phyloP scores from a whole-genome alignment of 1,284 basidiomycete genomes.

The Abortiporus biennis region DNA sequence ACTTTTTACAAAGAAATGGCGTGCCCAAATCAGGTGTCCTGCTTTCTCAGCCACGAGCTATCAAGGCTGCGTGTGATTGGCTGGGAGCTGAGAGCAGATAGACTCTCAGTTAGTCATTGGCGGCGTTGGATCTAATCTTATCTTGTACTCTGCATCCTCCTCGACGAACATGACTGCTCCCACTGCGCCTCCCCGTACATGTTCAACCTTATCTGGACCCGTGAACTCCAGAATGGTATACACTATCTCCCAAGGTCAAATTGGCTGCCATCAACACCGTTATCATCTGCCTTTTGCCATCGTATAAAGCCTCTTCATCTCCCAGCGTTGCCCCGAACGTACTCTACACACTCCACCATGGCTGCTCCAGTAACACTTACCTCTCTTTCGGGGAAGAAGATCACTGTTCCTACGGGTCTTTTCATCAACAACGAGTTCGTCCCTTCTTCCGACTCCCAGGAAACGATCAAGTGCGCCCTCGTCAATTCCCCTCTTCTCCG shows the following conservation, averaged over 20 bases:
- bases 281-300: no score
- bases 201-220: background rate
- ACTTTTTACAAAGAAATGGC: no score
- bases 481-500: background rate
- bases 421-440: constrained; percentile 92
- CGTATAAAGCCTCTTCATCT: constrained; percentile 7
- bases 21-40: no score
- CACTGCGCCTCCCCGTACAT: background rate
- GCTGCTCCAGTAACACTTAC: constrained; percentile 19
- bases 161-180: no score
- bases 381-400: constrained; percentile 36
- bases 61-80: no score
- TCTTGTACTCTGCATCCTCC: no score
- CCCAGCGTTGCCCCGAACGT: constrained; percentile 3
- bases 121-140: no score
- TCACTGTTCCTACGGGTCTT: constrained; percentile 73
- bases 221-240: background rate
- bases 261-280: background rate
- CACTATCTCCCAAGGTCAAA: background rate
- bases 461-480: constrained; percentile 46
- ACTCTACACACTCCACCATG: constrained; percentile 16
- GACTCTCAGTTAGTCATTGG: no score
- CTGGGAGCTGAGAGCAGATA: no score
- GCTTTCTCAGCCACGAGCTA: no score
- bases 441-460: constrained; percentile 53